Conservation (phyloP, 805 yeast species). For the Tetrapisispora pingtungensis region DNA sequence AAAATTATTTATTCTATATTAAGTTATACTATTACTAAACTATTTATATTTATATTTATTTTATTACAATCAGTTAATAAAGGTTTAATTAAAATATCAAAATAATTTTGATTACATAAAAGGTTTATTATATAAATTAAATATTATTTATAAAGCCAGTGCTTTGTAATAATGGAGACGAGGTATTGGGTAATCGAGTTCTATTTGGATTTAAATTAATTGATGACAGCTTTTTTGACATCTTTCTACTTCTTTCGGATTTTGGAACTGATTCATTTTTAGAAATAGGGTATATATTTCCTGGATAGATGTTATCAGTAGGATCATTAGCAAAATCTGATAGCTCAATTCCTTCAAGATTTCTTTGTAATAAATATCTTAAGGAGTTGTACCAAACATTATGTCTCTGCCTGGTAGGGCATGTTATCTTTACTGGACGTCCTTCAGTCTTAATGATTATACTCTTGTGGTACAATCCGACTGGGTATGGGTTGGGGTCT, state of each 20-base stretch:
- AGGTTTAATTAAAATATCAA: neutral
- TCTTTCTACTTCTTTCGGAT: constrained; percentile 10
- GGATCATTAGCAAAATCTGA: constrained; percentile 35
- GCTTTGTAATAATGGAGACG: constrained; percentile 3
- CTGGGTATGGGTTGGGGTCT: constrained; percentile 80
- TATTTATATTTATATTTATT: neutral
- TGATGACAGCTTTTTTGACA: constrained; percentile 1
- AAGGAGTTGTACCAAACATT: constrained; percentile 85
- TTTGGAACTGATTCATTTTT: constrained; percentile 10
- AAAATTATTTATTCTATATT: constrained; percentile 1
- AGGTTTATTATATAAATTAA: neutral
- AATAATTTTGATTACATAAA: too few species aligned
- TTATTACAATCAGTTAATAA: too few species aligned
- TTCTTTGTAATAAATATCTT: constrained; percentile 60
- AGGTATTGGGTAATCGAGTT: constrained; percentile 6
- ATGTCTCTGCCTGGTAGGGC: constrained; percentile 80
- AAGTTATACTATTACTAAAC: neutral
- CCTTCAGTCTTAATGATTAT: constrained; percentile 63
- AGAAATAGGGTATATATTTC: neutral
- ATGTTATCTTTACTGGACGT: constrained; percentile 65
- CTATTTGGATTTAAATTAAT: neutral
- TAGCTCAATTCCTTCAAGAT: constrained; percentile 45
- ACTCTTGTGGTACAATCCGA: constrained; percentile 79
- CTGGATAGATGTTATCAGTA: constrained; percentile 27
- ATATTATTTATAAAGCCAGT: neutral